These are phyloP conservation scores for Rhynchospora breviuscula DNA, from an alignment of 176 grass and related monocot genomes.

Conservation along the genomic window DNA sequence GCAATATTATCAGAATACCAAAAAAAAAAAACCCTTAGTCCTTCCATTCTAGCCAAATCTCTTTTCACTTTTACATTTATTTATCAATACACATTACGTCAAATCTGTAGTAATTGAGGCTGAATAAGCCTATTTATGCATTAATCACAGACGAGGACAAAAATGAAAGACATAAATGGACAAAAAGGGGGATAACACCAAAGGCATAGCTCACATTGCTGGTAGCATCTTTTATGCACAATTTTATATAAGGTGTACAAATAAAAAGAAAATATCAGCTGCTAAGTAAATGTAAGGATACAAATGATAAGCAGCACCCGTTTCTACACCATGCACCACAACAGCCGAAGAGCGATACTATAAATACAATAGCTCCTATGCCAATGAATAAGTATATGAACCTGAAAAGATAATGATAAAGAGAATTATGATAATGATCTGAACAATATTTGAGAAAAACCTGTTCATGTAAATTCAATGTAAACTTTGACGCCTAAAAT, in stretches of 20 bases:
- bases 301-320: conserved; percentile 77
- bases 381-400: conserved; percentile 86
- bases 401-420: conserved; percentile 42
- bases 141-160: background rate
- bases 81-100: background rate
- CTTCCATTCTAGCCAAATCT: background rate
- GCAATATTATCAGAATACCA: background rate
- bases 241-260: conserved; percentile 7
- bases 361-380: conserved; percentile 50
- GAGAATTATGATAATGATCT: background rate
- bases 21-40: background rate
- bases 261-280: conserved; percentile 20
- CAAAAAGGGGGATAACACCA: background rate
- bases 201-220: background rate
- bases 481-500: background rate
- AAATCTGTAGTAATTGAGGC: background rate
- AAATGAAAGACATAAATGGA: background rate
- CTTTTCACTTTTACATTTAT: background rate
- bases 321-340: conserved; percentile 60
- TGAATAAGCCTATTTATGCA: background rate
- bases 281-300: conserved; percentile 40
- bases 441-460: background rate
- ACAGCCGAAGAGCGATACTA: conserved; percentile 74
- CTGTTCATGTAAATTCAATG: background rate
- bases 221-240: background rate